These are phyloP conservation scores for Trichophyton equinum DNA, from an alignment of 2,329 filamentous ascomycete species.

Conservation along the genomic window DNA sequence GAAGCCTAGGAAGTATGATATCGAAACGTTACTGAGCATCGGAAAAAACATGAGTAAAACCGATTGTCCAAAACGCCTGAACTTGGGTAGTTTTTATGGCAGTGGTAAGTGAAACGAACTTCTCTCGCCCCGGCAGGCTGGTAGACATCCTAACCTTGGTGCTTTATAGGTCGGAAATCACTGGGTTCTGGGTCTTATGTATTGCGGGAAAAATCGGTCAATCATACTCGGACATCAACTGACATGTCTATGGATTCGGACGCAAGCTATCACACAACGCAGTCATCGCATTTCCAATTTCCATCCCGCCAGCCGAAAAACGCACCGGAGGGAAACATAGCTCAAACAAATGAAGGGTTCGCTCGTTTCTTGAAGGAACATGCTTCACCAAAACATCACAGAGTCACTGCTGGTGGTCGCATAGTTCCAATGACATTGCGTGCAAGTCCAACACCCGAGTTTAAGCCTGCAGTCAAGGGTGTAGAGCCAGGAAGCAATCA, in stretches of 20 bases:
- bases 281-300: constrained; percentile 14
- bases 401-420: constrained; percentile 37
- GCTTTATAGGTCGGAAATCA: constrained; percentile 2
- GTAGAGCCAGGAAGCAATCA: neutral
- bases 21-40: constrained; percentile 27
- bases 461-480: constrained; percentile 19
- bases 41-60: constrained; percentile 13
- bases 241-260: constrained; percentile 16
- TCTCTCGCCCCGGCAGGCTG: neutral
- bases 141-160: neutral
- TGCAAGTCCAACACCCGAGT: constrained; percentile 24
- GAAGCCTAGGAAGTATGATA: constrained; percentile 24
- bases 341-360: constrained; percentile 33
- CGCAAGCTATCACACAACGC: constrained; percentile 10
- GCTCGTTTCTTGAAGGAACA: constrained; percentile 36
- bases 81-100: neutral
- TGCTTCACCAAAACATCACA: constrained; percentile 37
- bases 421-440: constrained; percentile 36
- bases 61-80: neutral
- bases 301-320: constrained; percentile 23
- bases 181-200: constrained; percentile 12
- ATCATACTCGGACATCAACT: constrained; percentile 17
- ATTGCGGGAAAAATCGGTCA: constrained; percentile 19
- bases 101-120: neutral
- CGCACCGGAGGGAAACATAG: constrained; percentile 22